A percentile compares a stretch with the other conserved stretches of the same genome.
Evolutionary conservation across 805 yeast genomes (phyloP).

Genomic region (Alloascoidea africana): DNA sequence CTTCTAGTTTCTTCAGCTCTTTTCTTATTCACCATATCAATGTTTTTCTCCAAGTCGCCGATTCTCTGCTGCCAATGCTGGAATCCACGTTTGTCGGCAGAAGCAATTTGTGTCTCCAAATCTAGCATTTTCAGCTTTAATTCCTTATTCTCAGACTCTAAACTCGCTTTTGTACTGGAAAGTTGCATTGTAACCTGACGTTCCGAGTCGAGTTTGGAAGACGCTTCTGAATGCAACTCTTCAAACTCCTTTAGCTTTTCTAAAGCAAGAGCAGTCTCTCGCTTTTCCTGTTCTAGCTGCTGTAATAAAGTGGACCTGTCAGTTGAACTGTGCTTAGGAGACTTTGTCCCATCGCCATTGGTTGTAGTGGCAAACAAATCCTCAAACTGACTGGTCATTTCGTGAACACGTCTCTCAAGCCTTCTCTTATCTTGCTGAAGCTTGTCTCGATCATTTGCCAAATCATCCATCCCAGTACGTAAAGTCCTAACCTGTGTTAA

Average conservation of each 20-base stretch:
- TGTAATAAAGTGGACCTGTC: background rate
- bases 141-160: slow-evolving; percentile 18
- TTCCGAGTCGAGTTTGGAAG: slow-evolving; percentile 10
- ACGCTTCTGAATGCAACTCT: slow-evolving; percentile 21
- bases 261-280: slow-evolving; percentile 4
- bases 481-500: slow-evolving; percentile 39
- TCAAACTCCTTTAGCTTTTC: slow-evolving; percentile 11
- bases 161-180: slow-evolving; percentile 13
- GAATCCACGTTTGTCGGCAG: slow-evolving; percentile 8
- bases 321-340: slow-evolving; percentile 4
- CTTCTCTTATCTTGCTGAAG: slow-evolving; percentile 33
- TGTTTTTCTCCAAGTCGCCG: slow-evolving; percentile 12
- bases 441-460: slow-evolving; percentile 47
- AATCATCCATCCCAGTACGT: slow-evolving; percentile 42
- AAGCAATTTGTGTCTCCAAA: slow-evolving; percentile 10
- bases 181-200: slow-evolving; percentile 12
- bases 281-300: slow-evolving; percentile 5
- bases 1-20: slow-evolving; percentile 10
- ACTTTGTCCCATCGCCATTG: slow-evolving; percentile 17
- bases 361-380: slow-evolving; percentile 18
- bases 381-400: slow-evolving; percentile 24
- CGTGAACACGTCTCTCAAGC: slow-evolving; percentile 28
- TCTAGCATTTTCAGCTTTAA: slow-evolving; percentile 12
- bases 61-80: slow-evolving; percentile 6
- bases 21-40: slow-evolving; percentile 8